Evolutionary conservation across 352 stramenopile species (phyloP).

Genomic region (Salisapilia sapeloensis): DNA sequence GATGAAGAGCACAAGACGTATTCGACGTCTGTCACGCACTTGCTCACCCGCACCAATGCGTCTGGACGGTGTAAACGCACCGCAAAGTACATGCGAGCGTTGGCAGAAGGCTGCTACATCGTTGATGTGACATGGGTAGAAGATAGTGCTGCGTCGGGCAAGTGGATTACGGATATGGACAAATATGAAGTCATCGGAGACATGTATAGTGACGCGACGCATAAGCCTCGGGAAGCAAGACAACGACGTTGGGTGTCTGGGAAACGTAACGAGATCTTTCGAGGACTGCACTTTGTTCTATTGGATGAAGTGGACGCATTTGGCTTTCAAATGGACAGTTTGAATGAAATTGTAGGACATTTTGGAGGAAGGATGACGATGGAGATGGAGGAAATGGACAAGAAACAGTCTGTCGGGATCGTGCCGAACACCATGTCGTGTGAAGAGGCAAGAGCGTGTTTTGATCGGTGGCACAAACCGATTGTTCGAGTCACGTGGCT

Average conservation of each 20-base stretch:
- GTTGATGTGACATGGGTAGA: slow-evolving; percentile 64
- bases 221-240: slow-evolving; percentile 48
- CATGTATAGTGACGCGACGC: slow-evolving; percentile 54
- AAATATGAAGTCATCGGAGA: slow-evolving; percentile 65
- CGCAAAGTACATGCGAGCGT: slow-evolving; percentile 72
- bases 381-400: slow-evolving; percentile 6
- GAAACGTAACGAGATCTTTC: slow-evolving; percentile 59
- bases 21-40: slow-evolving; percentile 47
- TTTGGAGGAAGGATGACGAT: slow-evolving; percentile 43
- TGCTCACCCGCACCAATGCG: slow-evolving; percentile 25
- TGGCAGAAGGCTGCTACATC: slow-evolving; percentile 54
- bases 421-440: slow-evolving; percentile 54
- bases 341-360: slow-evolving; percentile 36
- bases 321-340: slow-evolving; percentile 49
- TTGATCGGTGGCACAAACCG: slow-evolving; percentile 50
- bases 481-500: slow-evolving; percentile 80
- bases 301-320: slow-evolving; percentile 50
- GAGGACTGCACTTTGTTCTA: slow-evolving; percentile 52
- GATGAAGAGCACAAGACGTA: slow-evolving; percentile 18
- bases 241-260: slow-evolving; percentile 25
- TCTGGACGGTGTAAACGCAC: slow-evolving; percentile 47
- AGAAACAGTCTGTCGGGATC: slow-evolving; percentile 23
- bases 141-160: slow-evolving; percentile 31
- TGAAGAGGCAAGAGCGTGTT: slow-evolving; percentile 30
- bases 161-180: slow-evolving; percentile 55